Evolutionary conservation across 2,329 filamentous ascomycete species (phyloP).

Genomic region (Ascochyta clinopodiicola): DNA sequence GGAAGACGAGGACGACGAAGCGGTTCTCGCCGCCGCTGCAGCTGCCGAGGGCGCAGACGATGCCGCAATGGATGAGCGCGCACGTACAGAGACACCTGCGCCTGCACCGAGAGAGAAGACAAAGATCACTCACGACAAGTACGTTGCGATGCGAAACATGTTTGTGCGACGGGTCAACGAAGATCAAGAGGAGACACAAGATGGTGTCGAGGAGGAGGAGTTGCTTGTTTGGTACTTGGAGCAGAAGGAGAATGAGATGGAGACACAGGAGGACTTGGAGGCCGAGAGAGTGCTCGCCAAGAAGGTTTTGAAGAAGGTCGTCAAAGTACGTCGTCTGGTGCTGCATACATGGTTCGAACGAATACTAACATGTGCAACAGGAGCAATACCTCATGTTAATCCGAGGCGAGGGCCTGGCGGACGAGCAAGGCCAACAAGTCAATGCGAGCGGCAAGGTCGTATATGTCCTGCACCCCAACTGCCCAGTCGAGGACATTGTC

Average conservation of each 20-base stretch:
- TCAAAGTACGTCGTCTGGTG: slow-evolving; percentile 71
- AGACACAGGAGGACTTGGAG: slow-evolving; percentile 81
- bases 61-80: slow-evolving; percentile 38
- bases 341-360: background rate
- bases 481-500: slow-evolving; percentile 71
- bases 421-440: slow-evolving; percentile 69
- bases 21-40: slow-evolving; percentile 59
- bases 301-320: slow-evolving; percentile 94
- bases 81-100: slow-evolving; percentile 47
- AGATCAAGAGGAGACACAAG: slow-evolving; percentile 75
- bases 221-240: slow-evolving; percentile 91
- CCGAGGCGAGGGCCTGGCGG: slow-evolving; percentile 86
- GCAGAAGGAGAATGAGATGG: slow-evolving; percentile 82
- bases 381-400: slow-evolving; percentile 67
- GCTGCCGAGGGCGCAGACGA: slow-evolving; percentile 56
- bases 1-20: slow-evolving; percentile 77
- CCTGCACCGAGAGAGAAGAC: slow-evolving; percentile 65
- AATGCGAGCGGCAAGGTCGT: slow-evolving; percentile 61
- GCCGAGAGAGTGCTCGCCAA: slow-evolving; percentile 73
- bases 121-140: slow-evolving; percentile 95
- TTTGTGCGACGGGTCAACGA: slow-evolving; percentile 83
- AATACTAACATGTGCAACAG: slow-evolving; percentile 44
- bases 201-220: slow-evolving; percentile 84
- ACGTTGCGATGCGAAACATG: slow-evolving; percentile 86
- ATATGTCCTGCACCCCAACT: slow-evolving; percentile 95